phyloP scores from a whole-genome alignment of 345 rosid species.

The Eucalyptus lansdowneana region DNA sequence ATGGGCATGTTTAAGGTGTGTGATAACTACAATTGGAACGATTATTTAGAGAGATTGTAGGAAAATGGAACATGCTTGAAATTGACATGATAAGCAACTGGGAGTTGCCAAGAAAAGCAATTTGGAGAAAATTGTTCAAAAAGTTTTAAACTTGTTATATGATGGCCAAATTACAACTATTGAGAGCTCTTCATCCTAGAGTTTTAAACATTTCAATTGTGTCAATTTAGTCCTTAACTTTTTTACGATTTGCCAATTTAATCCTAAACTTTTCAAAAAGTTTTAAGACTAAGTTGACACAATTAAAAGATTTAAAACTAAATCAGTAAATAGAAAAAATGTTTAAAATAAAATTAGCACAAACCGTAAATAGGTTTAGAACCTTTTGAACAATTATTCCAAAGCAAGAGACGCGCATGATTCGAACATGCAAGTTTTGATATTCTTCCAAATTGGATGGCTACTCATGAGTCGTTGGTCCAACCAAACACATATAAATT shows the following conservation, averaged over 20 bases:
- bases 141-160: too few relatives aligned
- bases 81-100: background rate
- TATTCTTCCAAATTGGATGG: background rate
- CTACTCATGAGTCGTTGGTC: background rate
- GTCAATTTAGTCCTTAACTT: accelerated
- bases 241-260: too few relatives aligned
- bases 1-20: background rate
- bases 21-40: background rate
- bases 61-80: background rate
- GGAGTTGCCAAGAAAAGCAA: background rate
- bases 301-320: too few relatives aligned
- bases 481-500: background rate
- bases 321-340: accelerated
- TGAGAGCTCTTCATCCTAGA: accelerated
- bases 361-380: too few relatives aligned
- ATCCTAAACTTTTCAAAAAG: too few relatives aligned
- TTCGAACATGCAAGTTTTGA: background rate
- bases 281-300: background rate
- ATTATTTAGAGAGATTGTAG: background rate
- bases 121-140: too few relatives aligned
- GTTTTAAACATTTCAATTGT: too few relatives aligned
- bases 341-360: background rate
- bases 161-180: accelerated
- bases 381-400: too few relatives aligned
- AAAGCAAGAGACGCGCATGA: background rate